Evolutionary conservation across 106 monocot genomes (phyloP), one percentile per base, ranked within the genome.

Genomic region (Allium sativum): DNA sequence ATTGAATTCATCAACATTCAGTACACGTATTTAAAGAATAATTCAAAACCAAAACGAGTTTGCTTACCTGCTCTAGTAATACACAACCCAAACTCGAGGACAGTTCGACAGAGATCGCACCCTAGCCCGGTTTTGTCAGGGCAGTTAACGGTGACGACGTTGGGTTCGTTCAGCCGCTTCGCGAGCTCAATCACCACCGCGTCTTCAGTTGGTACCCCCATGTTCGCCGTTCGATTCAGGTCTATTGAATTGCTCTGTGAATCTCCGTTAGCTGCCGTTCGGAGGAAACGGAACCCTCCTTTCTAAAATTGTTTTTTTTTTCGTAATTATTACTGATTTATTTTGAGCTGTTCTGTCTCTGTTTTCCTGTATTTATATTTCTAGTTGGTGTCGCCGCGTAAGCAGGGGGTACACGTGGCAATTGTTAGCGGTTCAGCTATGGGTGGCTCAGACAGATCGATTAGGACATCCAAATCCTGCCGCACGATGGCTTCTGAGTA

Each of bases 61-160:
- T 3, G 31, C 68, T 7, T 7, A 94, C 93, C 93, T 76, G 69
- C 89, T 47, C 83, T 75, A 11, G 73, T 81, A 41, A 94, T 89
- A 59, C 81, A 70, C 18, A 94, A 83, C n/a, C 89, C 93, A 47
- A 89, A 94, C 65, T 94, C 89, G 65, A 89, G 93, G 56, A 89
- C 79, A 14, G 59, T 83, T 15, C 76, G 80, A 66, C 89, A 89
- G 40, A 94, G 75, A 66, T 94, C 89, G 71, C 93, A 89, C 10
- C 86, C 93, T 19, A 89, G 89, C 0, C 89, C 93, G 4, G 80
- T 76, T 74, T 89, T 64, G 56, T 94, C 86, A 40, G 83, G 85
- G 65, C 93, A 89, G 51, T 86, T 86, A 20, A 94, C 86, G 76
- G 93, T 94, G 71, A 94, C 75, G 53, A 94, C 71, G 71, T 66